These are phyloP conservation scores for Anethum foeniculum DNA, from an alignment of 140 eudicot species.

Conservation along the genomic window DNA sequence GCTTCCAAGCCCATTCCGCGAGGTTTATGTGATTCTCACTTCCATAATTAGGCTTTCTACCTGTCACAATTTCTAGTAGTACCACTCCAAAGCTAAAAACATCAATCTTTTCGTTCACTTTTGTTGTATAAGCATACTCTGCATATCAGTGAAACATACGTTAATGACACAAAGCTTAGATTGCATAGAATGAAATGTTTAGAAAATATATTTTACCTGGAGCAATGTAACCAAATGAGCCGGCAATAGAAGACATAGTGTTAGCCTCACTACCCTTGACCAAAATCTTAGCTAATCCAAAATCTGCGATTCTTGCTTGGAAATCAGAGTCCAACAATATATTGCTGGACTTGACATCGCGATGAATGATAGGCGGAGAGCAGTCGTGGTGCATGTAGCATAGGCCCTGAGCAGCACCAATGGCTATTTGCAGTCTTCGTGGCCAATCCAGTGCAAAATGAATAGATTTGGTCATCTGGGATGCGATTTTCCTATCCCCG, in stretches of 20 bases:
- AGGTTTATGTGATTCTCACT: conserved; percentile 44
- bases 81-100: conserved; percentile 87
- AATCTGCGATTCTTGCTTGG: conserved; percentile 71
- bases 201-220: conserved; percentile 35
- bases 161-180: background rate
- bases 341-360: conserved; percentile 82
- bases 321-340: conserved; percentile 63
- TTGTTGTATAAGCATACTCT: conserved; percentile 72
- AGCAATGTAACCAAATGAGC: conserved; percentile 75
- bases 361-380: conserved; percentile 57
- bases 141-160: conserved; percentile 14
- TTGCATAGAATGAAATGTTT: background rate
- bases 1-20: conserved; percentile 88
- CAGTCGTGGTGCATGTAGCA: conserved; percentile 82
- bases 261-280: conserved; percentile 43
- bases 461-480: conserved; percentile 17
- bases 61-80: conserved; percentile 69
- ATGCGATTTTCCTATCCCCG: conserved; percentile 26
- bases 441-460: conserved; percentile 58
- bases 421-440: conserved; percentile 52
- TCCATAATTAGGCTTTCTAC: conserved; percentile 61
- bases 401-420: conserved; percentile 83
- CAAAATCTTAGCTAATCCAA: conserved; percentile 62
- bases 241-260: conserved; percentile 68
- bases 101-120: conserved; percentile 59